These are phyloP conservation scores for Vachellia collinsii DNA, from an alignment of 306 rosid species.

Conservation along the genomic window DNA sequence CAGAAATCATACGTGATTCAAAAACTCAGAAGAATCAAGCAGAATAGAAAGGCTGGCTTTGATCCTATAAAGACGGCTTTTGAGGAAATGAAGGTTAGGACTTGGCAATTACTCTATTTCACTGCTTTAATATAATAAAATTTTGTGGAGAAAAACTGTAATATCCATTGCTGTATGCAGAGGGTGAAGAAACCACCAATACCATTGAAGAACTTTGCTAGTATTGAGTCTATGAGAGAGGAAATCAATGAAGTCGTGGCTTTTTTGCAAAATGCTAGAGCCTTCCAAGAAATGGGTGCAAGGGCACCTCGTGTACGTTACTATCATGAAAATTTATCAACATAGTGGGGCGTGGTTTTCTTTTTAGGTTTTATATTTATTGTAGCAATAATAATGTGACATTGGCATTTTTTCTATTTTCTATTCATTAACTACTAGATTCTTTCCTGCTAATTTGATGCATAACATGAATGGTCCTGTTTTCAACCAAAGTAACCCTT, in stretches of 20 bases:
- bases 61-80: constrained; percentile 94
- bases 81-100: constrained; percentile 85
- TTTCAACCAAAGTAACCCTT: constrained; percentile 22
- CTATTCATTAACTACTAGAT: constrained; percentile 18
- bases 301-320: constrained; percentile 92
- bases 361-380: constrained; percentile 5
- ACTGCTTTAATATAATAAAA: constrained; percentile 2
- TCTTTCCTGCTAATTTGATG: constrained; percentile 31
- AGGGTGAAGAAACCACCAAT: constrained; percentile 97
- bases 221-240: constrained; percentile 92
- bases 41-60: constrained; percentile 67
- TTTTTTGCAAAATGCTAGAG: constrained; percentile 87
- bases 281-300: constrained; percentile 97
- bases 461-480: not conserved
- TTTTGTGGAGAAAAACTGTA: constrained; percentile 33
- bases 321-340: constrained; percentile 20
- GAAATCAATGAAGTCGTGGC: constrained; percentile 95
- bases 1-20: constrained; percentile 64
- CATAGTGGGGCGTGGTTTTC: constrained; percentile 10
- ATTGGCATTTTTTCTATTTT: constrained; percentile 13
- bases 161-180: constrained; percentile 59
- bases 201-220: constrained; percentile 86
- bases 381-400: constrained; percentile 12
- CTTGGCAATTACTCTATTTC: constrained; percentile 26
- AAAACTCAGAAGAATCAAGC: constrained; percentile 50